phyloP scores from a whole-genome alignment of 2,329 filamentous ascomycete species.

The Venturia oleaginea region DNA sequence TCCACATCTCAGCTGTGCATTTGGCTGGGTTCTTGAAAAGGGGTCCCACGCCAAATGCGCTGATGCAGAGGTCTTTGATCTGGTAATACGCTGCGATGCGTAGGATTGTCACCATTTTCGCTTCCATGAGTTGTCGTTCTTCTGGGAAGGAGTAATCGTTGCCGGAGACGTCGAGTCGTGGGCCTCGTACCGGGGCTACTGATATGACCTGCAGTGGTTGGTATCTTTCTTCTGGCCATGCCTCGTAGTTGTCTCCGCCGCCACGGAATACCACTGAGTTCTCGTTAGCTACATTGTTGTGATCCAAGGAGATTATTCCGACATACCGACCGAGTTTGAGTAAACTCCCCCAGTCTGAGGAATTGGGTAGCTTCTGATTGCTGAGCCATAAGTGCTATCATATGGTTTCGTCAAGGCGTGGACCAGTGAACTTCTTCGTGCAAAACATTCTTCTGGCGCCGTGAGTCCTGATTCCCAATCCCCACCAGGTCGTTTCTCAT shows the following conservation, averaged over 20 bases:
- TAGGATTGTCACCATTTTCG: slow-evolving; percentile 63
- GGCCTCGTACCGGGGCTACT: slow-evolving; percentile 61
- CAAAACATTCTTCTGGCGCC: slow-evolving; percentile 63
- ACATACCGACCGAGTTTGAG: slow-evolving; percentile 56
- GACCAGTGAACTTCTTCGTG: slow-evolving; percentile 64
- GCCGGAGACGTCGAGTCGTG: slow-evolving; percentile 61
- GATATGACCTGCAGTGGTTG: slow-evolving; percentile 60
- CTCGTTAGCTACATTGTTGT: neutral
- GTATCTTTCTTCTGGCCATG: slow-evolving; percentile 36
- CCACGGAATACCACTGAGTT: slow-evolving; percentile 57
- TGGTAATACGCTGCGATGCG: slow-evolving; percentile 50
- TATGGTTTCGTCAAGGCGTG: slow-evolving; percentile 57
- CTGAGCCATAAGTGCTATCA: slow-evolving; percentile 33
- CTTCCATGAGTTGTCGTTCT: slow-evolving; percentile 61
- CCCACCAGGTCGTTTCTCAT: slow-evolving; percentile 68
- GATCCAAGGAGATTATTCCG: neutral
- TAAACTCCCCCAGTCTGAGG: slow-evolving; percentile 61
- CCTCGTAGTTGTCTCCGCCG: slow-evolving; percentile 57
- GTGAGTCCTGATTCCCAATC: slow-evolving; percentile 64
- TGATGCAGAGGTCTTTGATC: slow-evolving; percentile 32
- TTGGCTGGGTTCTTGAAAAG: slow-evolving; percentile 36
- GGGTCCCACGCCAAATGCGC: slow-evolving; percentile 36
- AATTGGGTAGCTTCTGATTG: slow-evolving; percentile 56
- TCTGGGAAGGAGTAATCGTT: slow-evolving; percentile 61
- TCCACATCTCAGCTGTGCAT: slow-evolving; percentile 37